Percentiles rank a stretch among this genome's conserved stretches.
Conservation (phyloP, 805 yeast species). For the Wickerhamiella allomyrinae region DNA sequence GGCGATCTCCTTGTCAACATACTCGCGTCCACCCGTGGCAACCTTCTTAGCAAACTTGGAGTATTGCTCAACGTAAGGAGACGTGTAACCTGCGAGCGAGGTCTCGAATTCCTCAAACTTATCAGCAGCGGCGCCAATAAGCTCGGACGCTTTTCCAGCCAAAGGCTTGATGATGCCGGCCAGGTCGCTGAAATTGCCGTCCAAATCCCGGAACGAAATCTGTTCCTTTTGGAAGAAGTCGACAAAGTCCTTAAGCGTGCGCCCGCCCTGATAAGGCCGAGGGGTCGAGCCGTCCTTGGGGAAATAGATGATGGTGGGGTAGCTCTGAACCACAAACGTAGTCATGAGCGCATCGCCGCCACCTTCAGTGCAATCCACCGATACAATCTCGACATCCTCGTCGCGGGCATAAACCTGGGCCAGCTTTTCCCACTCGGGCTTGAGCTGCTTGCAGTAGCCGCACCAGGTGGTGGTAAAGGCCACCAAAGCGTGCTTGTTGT, state of each 20-base stretch:
- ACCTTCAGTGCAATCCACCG: conserved; percentile 34
- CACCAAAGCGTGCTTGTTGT: conserved; percentile 30
- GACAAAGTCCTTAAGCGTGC: conserved; percentile 37
- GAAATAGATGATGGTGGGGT: conserved; percentile 45
- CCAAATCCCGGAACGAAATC: conserved; percentile 28
- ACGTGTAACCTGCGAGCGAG: conserved; percentile 19
- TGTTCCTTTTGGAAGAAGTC: conserved; percentile 33
- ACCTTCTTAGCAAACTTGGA: conserved; percentile 20
- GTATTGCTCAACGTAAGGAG: conserved; percentile 18
- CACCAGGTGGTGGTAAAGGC: conserved; percentile 50
- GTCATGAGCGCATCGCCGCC: conserved; percentile 28
- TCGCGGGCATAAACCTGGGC: conserved; percentile 34
- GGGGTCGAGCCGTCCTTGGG: conserved; percentile 33
- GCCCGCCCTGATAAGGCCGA: conserved; percentile 35
- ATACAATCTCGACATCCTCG: conserved; percentile 30
- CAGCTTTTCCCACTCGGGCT: conserved; percentile 36
- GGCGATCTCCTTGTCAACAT: conserved; percentile 31
- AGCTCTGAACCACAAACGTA: conserved; percentile 30
- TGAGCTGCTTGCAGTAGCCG: conserved; percentile 38
- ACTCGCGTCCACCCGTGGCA: conserved; percentile 21
- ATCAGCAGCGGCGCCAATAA: conserved; percentile 9
- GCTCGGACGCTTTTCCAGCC: conserved; percentile 21
- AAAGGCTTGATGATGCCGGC: conserved; percentile 32
- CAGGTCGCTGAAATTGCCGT: conserved; percentile 28
- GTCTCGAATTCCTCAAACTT: conserved; percentile 22